Conservation (phyloP, 2,329 filamentous ascomycete species). For the Neofusicoccum ribis region DNA sequence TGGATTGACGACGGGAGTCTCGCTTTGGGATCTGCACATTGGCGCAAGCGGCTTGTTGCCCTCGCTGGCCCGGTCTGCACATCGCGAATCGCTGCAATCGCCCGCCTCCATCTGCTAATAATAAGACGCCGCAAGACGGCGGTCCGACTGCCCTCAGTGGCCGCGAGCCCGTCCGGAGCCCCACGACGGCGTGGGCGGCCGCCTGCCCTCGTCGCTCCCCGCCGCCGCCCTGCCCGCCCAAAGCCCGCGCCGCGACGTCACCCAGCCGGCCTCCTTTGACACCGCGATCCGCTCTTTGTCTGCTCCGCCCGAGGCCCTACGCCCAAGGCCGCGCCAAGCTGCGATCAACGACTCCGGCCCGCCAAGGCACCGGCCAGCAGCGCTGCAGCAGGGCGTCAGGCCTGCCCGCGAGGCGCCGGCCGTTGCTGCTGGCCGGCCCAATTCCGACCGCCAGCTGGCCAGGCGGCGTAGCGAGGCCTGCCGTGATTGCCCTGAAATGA, state of each 20-base stretch:
- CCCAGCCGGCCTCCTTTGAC: neutral
- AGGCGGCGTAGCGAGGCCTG: neutral
- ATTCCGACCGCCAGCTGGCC: neutral
- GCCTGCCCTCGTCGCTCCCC: neutral
- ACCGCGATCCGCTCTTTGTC: neutral
- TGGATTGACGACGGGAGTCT: neutral
- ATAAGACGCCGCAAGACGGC: neutral
- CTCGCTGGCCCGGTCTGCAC: neutral
- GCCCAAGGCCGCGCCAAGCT: slow-evolving; percentile 11
- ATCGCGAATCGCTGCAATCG: neutral
- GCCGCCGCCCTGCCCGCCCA: neutral
- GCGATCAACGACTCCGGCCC: neutral
- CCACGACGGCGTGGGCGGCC: no score
- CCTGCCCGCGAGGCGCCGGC: neutral
- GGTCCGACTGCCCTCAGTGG: no score
- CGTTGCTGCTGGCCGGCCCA: neutral
- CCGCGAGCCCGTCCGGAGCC: no score
- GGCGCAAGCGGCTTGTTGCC: neutral
- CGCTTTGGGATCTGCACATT: neutral
- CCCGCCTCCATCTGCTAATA: neutral
- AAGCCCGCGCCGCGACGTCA: slow-evolving; percentile 3
- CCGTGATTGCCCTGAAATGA: neutral
- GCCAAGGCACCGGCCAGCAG: neutral
- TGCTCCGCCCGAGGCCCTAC: neutral
- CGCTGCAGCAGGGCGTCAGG: neutral